Conservation (phyloP, 2,329 filamentous ascomycete species). For the Ustilaginoidea virens region DNA sequence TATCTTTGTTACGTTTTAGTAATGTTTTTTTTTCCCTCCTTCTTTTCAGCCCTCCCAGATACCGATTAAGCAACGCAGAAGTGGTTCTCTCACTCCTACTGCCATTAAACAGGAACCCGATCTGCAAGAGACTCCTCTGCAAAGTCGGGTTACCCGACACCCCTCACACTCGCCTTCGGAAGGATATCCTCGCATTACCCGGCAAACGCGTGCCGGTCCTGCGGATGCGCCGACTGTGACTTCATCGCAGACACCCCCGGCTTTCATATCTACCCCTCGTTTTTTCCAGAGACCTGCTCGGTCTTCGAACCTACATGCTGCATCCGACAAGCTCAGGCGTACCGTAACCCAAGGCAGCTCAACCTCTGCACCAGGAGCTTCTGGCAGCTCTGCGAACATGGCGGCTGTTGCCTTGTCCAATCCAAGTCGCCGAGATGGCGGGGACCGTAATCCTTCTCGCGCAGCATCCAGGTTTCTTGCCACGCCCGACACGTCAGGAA, state of each 20-base stretch:
- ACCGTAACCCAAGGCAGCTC: constrained; percentile 14
- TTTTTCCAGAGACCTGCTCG: constrained; percentile 12
- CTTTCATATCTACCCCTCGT: constrained; percentile 8
- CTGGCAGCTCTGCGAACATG: constrained; percentile 1
- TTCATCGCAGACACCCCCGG: constrained; percentile 1
- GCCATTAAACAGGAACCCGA: constrained; percentile 11
- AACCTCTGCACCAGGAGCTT: constrained; percentile 1
- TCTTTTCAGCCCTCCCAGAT: background rate
- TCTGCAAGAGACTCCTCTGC: constrained; percentile 12
- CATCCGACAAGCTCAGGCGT: constrained; percentile 20
- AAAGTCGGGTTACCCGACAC: constrained; percentile 14
- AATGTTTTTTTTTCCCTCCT: too few relatives aligned
- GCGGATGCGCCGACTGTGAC: constrained; percentile 14
- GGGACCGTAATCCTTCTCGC: constrained; percentile 11
- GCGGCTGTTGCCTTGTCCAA: constrained; percentile 1
- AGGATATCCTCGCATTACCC: constrained; percentile 15
- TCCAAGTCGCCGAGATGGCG: constrained; percentile 9
- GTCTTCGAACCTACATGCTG: constrained; percentile 14
- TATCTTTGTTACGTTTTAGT: too few relatives aligned
- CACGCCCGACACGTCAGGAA: constrained; percentile 43
- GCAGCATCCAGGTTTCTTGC: constrained; percentile 24
- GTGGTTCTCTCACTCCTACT: constrained; percentile 12
- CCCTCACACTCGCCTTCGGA: constrained; percentile 19
- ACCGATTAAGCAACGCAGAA: constrained; percentile 6
- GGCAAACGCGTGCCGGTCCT: constrained; percentile 13